Evolutionary conservation across 2,329 filamentous ascomycete genomes (phyloP), one percentile per base, ranked within the genome.

Genomic region (Penicillium sp.): DNA sequence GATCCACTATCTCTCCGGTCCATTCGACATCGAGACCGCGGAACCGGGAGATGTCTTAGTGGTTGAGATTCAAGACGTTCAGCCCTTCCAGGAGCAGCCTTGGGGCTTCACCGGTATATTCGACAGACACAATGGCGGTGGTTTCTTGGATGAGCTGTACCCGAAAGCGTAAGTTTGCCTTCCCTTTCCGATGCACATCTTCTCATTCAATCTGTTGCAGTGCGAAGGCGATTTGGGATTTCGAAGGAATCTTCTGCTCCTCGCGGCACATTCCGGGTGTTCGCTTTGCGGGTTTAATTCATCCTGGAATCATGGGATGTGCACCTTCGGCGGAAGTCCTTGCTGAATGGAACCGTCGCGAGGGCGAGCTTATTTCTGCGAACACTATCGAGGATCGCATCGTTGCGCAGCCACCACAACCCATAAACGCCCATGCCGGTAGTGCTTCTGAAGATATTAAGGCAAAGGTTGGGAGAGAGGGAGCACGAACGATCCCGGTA

Each of bases 61-160:
- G 0, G 89, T 96, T 7, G 91, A 96, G 71, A 96, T 96, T 61
- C 91, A 93, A 73, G 92, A 97, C 67, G 90, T 96, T 0, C 91
- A 97, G 76, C 92, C 92, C 0, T 86, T 96, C 61, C 81, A 93
- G 59, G 85, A 94, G 27, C 85, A 88, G 54, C 91, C 91, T 0
- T 96, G 92, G 92, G 92, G 92, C 0, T 96, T 96, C 72, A 93
- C 89, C 0, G 91, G 91, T 8, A 76, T 94, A 5, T 96, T 97
- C 67, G 81, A 87, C 51, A 87, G 85, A 61, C 77, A 86, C 15
- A 96, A 96, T 65, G 92, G 92, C 6, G 92, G 92, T 8, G 92
- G 92, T 0, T 96, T 96, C 63, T 75, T 96, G 12, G 90, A 96
- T 61, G 90, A 95, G 69, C 81, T 91, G 26, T 97, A 95, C 65